Evolutionary conservation across 1,284 basidiomycete species (phyloP).

Genomic region (Cystobasidiaceae sp.): DNA sequence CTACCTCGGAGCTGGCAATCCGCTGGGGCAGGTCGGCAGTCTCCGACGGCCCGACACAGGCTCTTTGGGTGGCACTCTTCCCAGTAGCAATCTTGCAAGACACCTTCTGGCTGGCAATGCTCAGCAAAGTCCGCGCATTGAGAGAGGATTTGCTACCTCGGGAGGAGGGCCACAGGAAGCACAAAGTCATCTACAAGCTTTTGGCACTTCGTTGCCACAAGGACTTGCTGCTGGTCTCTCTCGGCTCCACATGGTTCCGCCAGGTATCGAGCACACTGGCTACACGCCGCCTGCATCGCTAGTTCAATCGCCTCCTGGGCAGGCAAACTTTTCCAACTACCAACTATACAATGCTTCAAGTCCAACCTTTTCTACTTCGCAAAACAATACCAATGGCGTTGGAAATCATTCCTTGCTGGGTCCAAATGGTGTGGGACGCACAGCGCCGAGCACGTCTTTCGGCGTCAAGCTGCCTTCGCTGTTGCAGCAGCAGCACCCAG

Average conservation of each 20-base stretch:
- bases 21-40: too few relatives aligned
- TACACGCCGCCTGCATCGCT: conserved; percentile 24
- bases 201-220: conserved; percentile 28
- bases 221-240: conserved; percentile 32
- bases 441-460: neutral
- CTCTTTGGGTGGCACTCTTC: neutral
- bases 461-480: conserved; percentile 17
- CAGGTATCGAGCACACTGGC: conserved; percentile 19
- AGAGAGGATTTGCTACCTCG: conserved; percentile 16
- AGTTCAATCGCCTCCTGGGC: conserved; percentile 3
- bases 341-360: too few relatives aligned
- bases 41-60: too few relatives aligned
- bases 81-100: conserved; percentile 14
- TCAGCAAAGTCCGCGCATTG: neutral
- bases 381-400: neutral
- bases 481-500: conserved; percentile 4
- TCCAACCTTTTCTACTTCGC: neutral
- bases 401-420: neutral
- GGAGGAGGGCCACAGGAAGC: neutral
- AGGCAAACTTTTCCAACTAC: too few relatives aligned
- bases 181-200: neutral
- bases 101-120: conserved; percentile 17
- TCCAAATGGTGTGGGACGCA: neutral
- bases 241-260: conserved; percentile 25
- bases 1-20: neutral